phyloP scores from a whole-genome alignment of 495 filamentous ascomycete species.

The Talaromyces liani region DNA sequence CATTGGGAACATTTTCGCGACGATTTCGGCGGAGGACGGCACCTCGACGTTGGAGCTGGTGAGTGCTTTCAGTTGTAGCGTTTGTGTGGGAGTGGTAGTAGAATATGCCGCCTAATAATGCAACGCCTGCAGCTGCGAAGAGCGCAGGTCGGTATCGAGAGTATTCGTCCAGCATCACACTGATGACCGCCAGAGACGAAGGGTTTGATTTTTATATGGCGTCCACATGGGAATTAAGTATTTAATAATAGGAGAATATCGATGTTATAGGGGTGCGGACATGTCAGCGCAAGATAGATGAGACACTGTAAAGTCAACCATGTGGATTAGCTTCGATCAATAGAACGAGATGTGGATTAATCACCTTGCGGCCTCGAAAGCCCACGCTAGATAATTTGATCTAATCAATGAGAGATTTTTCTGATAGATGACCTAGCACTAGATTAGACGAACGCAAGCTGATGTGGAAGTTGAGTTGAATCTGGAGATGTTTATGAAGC shows the following conservation, averaged over 20 bases:
- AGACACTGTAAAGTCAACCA: not conserved
- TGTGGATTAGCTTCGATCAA: not conserved
- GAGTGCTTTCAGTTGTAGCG: conserved; percentile 16
- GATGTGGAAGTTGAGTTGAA: not conserved
- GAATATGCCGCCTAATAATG: conserved; percentile 40
- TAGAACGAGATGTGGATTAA: not conserved
- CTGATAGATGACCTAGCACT: not conserved
- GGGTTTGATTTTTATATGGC: not conserved
- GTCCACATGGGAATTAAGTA: not conserved
- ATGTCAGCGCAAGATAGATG: not conserved
- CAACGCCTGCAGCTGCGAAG: conserved; percentile 42
- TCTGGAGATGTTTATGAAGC: not conserved
- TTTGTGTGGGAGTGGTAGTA: conserved; percentile 36
- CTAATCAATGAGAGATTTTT: no score
- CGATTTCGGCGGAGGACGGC: conserved; percentile 35
- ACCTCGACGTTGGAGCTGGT: conserved; percentile 39
- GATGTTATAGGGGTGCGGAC: not conserved
- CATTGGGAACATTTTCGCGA: conserved; percentile 13
- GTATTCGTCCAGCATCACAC: conserved; percentile 21
- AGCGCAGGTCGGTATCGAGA: conserved; percentile 42
- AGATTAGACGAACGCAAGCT: not conserved
- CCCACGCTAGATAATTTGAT: not conserved
- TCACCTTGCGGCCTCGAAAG: not conserved
- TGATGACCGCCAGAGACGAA: not conserved
- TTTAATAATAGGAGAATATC: not conserved